Base-by-base conservation (phyloP, 345 rosid genomes). In the Eucalyptus sp. region DNA sequence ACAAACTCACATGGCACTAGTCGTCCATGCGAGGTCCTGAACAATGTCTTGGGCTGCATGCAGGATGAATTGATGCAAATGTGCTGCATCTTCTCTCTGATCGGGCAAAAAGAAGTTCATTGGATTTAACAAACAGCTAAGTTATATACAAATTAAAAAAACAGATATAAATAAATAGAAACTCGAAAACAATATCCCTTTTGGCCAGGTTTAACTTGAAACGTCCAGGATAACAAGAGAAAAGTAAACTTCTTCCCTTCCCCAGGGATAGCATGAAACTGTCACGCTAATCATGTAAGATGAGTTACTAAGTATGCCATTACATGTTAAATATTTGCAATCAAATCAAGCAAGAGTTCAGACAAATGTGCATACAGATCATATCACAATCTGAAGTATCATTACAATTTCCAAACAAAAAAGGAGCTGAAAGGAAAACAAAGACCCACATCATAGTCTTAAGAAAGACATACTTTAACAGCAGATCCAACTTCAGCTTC, bases 21-120 rank as follows among this genome's bases (percentile, higher is more conserved):
- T 98, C 54, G 98, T 96, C 99, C 99, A 97, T 60, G 99, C 98
- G 41, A 96, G 90, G 91, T 98, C 99, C 92, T 98, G 99, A 89
- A 96, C 99, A 86, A 98, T 93, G 93, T 98, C 99, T 90, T 97
- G 90, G 18, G 99, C 99, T 13, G 99, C 99, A 86, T 98, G 99
- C 88, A 98, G 93, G 66, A 98, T 91, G 90, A 98, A 98, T 66
- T 98, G 99, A 90, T 96, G 99, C 93, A 97, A 88, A 91, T 98
- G 99, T 43, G 99, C 96, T 89, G 99, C 98, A 93, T 98, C 99
- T 95, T 98, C 99, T 94, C 99, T 97, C 99, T 98, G 92, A 66
- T 90, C 91, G 7, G n/a, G 52, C 33, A 90, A 25, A 64, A 71
- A 80, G 25, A 27, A 90, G 88, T 92, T 85, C 1, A 46, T 48